These are phyloP conservation scores for Austropuccinia psidii DNA, from an alignment of 1,284 basidiomycete species.

Conservation along the genomic window DNA sequence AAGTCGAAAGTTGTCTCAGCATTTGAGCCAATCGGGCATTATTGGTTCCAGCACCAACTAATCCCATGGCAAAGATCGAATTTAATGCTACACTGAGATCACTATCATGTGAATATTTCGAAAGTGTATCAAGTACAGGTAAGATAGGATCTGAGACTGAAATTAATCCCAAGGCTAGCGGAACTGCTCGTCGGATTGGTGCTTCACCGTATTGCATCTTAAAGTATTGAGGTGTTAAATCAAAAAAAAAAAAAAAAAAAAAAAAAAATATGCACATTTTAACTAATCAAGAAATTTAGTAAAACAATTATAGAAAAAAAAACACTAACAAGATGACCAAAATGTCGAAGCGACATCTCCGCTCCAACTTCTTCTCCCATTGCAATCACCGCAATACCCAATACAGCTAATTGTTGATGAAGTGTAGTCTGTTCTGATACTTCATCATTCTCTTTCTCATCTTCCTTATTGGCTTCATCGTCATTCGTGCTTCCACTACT, in stretches of 20 bases:
- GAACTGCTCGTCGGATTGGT: constrained; percentile 83
- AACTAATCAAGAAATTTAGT: background rate
- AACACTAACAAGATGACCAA: constrained; percentile 64
- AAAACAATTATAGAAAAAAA: background rate
- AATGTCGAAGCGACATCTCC: constrained; percentile 89
- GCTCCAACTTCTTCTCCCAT: constrained; percentile 99
- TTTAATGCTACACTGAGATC: constrained; percentile 93
- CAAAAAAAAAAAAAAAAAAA: background rate
- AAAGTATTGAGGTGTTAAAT: background rate
- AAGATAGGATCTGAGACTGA: constrained; percentile 93
- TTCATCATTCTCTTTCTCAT: constrained; percentile 52
- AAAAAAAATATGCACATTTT: background rate
- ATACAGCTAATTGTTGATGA: constrained; percentile 86
- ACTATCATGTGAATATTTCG: constrained; percentile 99
- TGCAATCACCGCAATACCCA: constrained; percentile 87
- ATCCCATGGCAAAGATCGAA: constrained; percentile 97
- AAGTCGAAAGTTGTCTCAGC: constrained; percentile 89
- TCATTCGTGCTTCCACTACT: constrained; percentile 29
- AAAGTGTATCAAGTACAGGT: constrained; percentile 91
- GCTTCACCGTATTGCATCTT: constrained; percentile 96
- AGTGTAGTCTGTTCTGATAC: constrained; percentile 64
- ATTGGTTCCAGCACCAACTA: constrained; percentile 96
- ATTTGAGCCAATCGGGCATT: constrained; percentile 96
- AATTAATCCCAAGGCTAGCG: constrained; percentile 87
- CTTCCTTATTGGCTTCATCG: constrained; percentile 38